Percentiles rank a stretch among this genome's conserved stretches.
Conservation (phyloP, 2,329 filamentous ascomycete species). For the Alternaria sp. region DNA sequence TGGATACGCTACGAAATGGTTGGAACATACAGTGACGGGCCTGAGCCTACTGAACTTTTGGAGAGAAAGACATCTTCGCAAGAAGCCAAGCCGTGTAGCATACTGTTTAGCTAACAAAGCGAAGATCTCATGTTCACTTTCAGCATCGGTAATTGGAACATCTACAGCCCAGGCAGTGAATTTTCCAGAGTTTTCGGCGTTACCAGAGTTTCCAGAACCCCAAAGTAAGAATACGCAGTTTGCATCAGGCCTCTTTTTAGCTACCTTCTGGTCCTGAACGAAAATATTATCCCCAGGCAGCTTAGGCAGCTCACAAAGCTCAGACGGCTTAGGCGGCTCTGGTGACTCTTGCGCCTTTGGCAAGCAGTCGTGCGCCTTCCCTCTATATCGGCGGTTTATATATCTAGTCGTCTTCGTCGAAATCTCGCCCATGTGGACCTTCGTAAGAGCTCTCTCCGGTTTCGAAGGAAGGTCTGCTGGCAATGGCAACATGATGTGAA, state of each 20-base stretch:
- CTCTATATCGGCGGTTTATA: too few relatives aligned
- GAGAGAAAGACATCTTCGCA: neutral
- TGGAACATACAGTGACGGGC: neutral
- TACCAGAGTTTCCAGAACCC: neutral
- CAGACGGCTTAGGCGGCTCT: too few relatives aligned
- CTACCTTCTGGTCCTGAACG: too few relatives aligned
- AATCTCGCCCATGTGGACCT: too few relatives aligned
- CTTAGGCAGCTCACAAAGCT: too few relatives aligned
- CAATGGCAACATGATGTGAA: neutral
- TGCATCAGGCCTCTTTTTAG: neutral
- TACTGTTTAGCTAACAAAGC: neutral
- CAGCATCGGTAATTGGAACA: neutral
- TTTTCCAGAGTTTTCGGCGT: neutral
- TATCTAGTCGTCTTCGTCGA: too few relatives aligned
- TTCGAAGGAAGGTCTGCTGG: neutral
- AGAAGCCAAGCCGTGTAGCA: neutral
- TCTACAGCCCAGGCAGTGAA: neutral
- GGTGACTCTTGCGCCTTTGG: too few relatives aligned
- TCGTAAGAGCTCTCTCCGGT: neutral
- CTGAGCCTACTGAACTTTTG: neutral
- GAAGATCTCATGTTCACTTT: neutral
- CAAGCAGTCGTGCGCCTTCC: too few relatives aligned
- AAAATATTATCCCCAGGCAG: too few relatives aligned
- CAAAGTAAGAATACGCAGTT: constrained; percentile 2
- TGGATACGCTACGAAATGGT: neutral